Conservation (phyloP, 768 basidiomycete species). For the Pulveroboletus sp. region DNA sequence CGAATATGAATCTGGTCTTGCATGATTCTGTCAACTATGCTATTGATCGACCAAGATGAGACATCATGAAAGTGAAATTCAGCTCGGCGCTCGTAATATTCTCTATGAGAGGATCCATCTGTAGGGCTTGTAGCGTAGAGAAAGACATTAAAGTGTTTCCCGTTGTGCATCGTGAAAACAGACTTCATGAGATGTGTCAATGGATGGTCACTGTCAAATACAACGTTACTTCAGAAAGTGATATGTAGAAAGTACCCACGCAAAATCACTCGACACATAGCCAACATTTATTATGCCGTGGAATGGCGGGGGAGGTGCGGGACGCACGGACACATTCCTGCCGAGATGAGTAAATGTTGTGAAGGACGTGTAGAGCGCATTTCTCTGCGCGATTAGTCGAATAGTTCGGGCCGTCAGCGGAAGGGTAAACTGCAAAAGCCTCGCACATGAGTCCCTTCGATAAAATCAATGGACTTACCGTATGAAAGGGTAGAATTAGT, state of each 20-base stretch:
- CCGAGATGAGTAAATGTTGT: constrained; percentile 33
- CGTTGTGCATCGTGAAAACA: constrained; percentile 43
- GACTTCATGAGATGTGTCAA: constrained; percentile 50
- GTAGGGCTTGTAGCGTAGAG: constrained; percentile 47
- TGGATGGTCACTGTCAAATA: constrained; percentile 40
- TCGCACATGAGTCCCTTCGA: background rate
- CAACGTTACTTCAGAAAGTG: background rate
- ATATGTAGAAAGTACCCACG: constrained; percentile 24
- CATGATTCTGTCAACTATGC: constrained; percentile 37
- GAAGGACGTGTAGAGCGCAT: constrained; percentile 43
- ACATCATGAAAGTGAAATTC: constrained; percentile 39
- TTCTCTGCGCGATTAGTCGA: constrained; percentile 44
- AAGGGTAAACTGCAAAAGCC: constrained; percentile 40
- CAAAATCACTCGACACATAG: constrained; percentile 46
- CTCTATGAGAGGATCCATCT: constrained; percentile 42
- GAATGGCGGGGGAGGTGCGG: constrained; percentile 39
- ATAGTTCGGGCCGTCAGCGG: constrained; percentile 38
- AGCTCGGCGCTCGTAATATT: constrained; percentile 37
- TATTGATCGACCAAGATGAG: constrained; percentile 33
- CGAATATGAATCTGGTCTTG: constrained; percentile 44
- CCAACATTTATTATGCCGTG: constrained; percentile 41
- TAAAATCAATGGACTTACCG: constrained; percentile 27
- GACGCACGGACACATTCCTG: constrained; percentile 30
- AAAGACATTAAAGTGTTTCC: constrained; percentile 36
- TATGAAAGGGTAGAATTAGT: constrained; percentile 46